Base-by-base conservation (phyloP, 139 green algal species). In the Gonium pectorale region DNA sequence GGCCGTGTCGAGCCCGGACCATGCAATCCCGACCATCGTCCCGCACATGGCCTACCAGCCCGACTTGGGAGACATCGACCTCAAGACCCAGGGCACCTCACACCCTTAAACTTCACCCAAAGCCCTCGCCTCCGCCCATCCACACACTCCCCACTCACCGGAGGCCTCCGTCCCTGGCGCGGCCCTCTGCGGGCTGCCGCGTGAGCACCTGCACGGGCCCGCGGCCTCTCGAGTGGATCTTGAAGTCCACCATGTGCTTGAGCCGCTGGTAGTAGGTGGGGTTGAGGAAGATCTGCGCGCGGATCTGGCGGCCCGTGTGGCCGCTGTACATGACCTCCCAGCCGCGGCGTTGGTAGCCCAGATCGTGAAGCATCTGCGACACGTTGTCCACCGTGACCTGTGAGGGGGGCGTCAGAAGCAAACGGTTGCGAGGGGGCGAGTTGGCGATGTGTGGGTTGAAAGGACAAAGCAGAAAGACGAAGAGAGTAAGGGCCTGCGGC, bases 221-320 rank as follows among this genome's bases (percentile, higher is more conserved):
- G n/a, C 94, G 89, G 44, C 91, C 94, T 17, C 95, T 89, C 15
- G 89, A 94, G 92, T 99, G 97, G 84, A 99, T 98, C 89, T 99
- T 99, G 90, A 99, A 97, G 88, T 99, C 96, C 40, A 98, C 95
- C 97, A 99, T 99, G 86, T 99, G 98, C 95, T 99, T 99, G 22
- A 99, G 93, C 29, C 98, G 94, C 94, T 99, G 98, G 92, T 99
- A 99, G 93, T 99, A 99, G 52, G 98, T 99, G 60, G 98, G 98
- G 72, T 97, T 97, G 44, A 99, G 91, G 94, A 99, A 99, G 81
- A 99, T 94, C 75, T 94, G 92, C 49, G 89, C 74, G 71, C 86
- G 82, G 43, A 96, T 67, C 69, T 91, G 92, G 5, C 89, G 91
- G 22, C 97, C 97, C 15, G 97, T 99, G 92, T 98, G 94, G 13